These are phyloP conservation scores for Stropharia rugosoannulata DNA, from an alignment of 768 basidiomycete genomes.

Conservation along the genomic window DNA sequence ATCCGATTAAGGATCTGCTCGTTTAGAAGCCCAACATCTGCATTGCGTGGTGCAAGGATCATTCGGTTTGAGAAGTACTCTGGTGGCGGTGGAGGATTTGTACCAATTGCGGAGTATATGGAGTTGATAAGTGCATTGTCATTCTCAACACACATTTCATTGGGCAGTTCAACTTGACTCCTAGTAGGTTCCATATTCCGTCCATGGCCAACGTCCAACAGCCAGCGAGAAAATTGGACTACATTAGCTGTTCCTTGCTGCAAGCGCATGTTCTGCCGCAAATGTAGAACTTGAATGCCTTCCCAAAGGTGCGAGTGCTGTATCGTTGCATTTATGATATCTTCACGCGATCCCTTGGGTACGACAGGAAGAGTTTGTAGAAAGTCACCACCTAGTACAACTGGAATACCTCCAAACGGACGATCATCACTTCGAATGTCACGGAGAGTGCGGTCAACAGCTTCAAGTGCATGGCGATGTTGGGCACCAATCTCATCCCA, in stretches of 20 bases:
- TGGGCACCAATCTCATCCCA: constrained; percentile 47
- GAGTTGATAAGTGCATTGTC: constrained; percentile 10
- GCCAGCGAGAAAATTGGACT: constrained; percentile 19
- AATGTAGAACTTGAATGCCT: background rate
- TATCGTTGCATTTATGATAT: constrained; percentile 32
- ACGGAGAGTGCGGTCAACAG: constrained; percentile 34
- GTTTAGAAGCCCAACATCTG: constrained; percentile 34
- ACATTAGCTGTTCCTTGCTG: background rate
- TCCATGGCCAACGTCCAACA: constrained; percentile 24
- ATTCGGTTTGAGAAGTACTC: constrained; percentile 32
- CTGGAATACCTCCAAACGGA: constrained; percentile 44
- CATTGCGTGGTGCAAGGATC: constrained; percentile 33
- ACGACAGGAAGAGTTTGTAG: constrained; percentile 47
- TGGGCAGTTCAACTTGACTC: constrained; percentile 9
- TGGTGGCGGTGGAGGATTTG: constrained; percentile 8
- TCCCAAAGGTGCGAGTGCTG: constrained; percentile 13
- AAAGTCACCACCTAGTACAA: constrained; percentile 51
- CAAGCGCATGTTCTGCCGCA: constrained; percentile 14
- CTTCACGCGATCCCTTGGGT: constrained; percentile 29
- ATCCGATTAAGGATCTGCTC: constrained; percentile 20
- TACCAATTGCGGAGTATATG: constrained; percentile 17
- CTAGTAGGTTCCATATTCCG: constrained; percentile 1
- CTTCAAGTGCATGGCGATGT: constrained; percentile 34
- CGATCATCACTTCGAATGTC: constrained; percentile 27
- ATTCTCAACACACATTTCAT: constrained; percentile 10